Base-by-base conservation (phyloP, 2,329 filamentous ascomycete species). In the Intubia oerlemansii region DNA sequence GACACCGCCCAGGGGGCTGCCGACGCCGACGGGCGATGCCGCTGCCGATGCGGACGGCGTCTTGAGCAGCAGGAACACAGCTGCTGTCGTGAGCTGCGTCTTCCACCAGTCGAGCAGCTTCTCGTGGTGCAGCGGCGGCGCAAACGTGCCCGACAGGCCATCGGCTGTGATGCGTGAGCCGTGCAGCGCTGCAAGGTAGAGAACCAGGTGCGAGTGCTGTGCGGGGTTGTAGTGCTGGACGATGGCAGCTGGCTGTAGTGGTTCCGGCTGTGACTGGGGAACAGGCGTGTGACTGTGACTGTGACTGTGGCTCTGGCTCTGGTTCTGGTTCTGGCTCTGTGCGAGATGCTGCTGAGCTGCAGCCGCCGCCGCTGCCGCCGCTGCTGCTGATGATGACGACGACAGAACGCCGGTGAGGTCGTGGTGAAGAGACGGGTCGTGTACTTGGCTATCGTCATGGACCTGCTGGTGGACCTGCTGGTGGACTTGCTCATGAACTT, bases 101-200 rank as follows among this genome's bases (percentile, higher is more conserved):
- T 59, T 57, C 67, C 66, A 73, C 54, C 59, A 71, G 7, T 49
- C 38, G 17, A 63, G 48, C 22, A 73, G 57, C 41, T 63, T 64
- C 21, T 57, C 51, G 41, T 64, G 53, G 27, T 56, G 56, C 19
- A 72, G 48, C 0, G 67, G 66, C n/a, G 64, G 62, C 10, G 67
- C 50, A 41, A 72, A 73, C 5, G 56, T 62, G 16, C 62, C 62
- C 20, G 66, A 54, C 36, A 58, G 61, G 40, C 56, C 52, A 46
- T 67, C 65, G 34, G 57, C 49, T 5, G 57, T 60, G 42, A 74
- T 66, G 46, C 66, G 70, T 10, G 57, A 54, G 33, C 55, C 59
- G 38, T 72, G 67, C 15, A 73, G 52, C 26, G 56, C 54, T 20
- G 64, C 65, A 12, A 73, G 52, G 39, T 64, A 62, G 11, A 59